phyloP scores from a whole-genome alignment of 495 filamentous ascomycete genomes.

The Talaromyces nanjingensis region DNA sequence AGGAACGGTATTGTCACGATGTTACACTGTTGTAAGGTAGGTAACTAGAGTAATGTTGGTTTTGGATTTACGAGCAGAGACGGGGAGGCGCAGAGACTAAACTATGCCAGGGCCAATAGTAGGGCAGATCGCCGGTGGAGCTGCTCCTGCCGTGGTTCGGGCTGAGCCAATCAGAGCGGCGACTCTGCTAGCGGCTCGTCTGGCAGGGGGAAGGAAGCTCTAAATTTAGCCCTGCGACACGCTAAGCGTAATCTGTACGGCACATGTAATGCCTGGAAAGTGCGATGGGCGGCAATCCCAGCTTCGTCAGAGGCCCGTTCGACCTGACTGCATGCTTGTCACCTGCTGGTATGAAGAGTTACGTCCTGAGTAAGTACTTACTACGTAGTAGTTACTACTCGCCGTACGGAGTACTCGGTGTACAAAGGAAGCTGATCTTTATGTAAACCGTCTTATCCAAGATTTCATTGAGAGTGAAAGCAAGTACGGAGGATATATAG shows the following conservation, averaged over 20 bases:
- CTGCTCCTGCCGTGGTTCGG: neutral
- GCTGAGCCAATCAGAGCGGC: neutral
- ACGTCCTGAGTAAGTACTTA: neutral
- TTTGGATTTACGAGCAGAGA: constrained; percentile 22
- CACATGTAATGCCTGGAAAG: neutral
- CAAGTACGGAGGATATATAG: neutral
- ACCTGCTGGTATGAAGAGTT: neutral
- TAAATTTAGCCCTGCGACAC: constrained; percentile 11
- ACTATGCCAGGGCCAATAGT: constrained; percentile 13
- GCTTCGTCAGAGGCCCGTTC: neutral
- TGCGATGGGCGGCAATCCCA: constrained; percentile 2
- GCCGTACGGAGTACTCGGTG: too few species aligned
- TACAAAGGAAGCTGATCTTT: neutral
- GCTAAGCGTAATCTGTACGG: neutral
- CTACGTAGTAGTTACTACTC: neutral
- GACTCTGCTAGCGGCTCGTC: constrained; percentile 1
- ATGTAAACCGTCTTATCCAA: neutral
- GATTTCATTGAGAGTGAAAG: neutral
- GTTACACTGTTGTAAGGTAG: neutral
- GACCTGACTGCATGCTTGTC: neutral
- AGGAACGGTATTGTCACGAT: neutral
- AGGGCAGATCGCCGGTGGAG: constrained; percentile 3
- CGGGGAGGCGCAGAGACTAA: constrained; percentile 21
- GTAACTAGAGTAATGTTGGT: constrained; percentile 13
- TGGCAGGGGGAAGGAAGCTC: neutral